Evolutionary conservation across 768 basidiomycete species (phyloP).

Genomic region (Calvatia gigantea): DNA sequence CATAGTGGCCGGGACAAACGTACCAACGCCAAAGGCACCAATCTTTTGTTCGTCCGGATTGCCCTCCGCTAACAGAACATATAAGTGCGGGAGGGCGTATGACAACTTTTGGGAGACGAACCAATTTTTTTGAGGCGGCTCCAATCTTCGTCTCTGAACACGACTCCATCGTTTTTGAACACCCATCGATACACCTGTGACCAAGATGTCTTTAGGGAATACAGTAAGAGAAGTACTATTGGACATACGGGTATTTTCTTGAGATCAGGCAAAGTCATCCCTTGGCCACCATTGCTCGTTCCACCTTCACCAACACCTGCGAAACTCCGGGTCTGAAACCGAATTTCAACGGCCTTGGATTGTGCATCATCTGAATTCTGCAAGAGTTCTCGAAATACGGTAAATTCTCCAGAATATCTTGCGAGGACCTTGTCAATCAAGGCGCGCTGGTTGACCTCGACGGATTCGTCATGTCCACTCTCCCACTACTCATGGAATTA

Average conservation of each 20-base stretch:
- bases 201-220: neutral
- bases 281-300: neutral
- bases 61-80: conserved; percentile 61
- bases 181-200: conserved; percentile 73
- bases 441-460: conserved; percentile 94
- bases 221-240: neutral
- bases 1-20: conserved; percentile 16
- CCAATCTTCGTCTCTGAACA: conserved; percentile 88
- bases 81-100: neutral
- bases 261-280: conserved; percentile 50
- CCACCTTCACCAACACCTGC: conserved; percentile 23
- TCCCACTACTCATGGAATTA: conserved; percentile 35
- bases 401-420: conserved; percentile 93
- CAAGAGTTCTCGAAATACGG: conserved; percentile 77
- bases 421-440: conserved; percentile 96
- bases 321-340: conserved; percentile 64
- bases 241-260: conserved; percentile 57
- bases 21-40: conserved; percentile 90
- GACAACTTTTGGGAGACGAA: conserved; percentile 23
- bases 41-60: conserved; percentile 95
- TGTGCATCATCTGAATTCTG: conserved; percentile 96
- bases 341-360: conserved; percentile 72
- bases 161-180: conserved; percentile 84
- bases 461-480: conserved; percentile 69
- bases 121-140: conserved; percentile 85